phyloP scores from a whole-genome alignment of 169 alveolate genomes.

The Babesia ovata region DNA sequence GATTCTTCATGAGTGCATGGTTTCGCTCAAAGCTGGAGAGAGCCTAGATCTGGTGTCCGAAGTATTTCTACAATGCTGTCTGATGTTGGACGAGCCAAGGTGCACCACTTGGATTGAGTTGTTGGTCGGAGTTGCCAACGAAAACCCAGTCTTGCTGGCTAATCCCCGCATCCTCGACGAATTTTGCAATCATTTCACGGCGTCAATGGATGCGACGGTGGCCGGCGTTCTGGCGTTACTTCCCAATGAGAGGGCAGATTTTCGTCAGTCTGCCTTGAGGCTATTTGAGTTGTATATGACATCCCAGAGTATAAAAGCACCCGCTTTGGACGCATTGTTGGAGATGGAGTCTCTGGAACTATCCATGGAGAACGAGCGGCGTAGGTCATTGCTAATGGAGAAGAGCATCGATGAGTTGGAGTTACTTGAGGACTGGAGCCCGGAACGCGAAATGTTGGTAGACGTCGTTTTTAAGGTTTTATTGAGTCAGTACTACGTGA shows the following conservation, averaged over 20 bases:
- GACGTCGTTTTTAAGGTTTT: slow-evolving; percentile 14
- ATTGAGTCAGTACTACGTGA: slow-evolving; percentile 51
- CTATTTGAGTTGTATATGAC: not conserved
- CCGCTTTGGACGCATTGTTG: slow-evolving; percentile 6
- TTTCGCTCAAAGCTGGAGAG: not conserved
- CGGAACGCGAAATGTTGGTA: not conserved
- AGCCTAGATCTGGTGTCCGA: not conserved
- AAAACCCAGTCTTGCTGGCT: not conserved
- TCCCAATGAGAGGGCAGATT: slow-evolving; percentile 1
- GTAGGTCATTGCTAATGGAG: slow-evolving; percentile 34
- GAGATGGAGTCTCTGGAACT: slow-evolving; percentile 41
- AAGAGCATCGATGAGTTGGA: slow-evolving; percentile 31
- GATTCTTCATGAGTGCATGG: slow-evolving; percentile 11
- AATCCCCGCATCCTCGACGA: slow-evolving; percentile 11
- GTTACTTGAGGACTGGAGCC: not conserved
- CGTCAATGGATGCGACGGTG: not conserved
- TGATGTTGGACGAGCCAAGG: not conserved
- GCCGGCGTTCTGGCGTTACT: slow-evolving; percentile 5
- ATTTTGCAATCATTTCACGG: not conserved
- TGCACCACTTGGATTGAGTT: slow-evolving; percentile 2
- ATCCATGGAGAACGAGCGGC: slow-evolving; percentile 43
- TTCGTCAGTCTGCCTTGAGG: slow-evolving; percentile 15
- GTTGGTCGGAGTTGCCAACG: slow-evolving; percentile 19
- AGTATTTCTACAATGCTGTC: not conserved
- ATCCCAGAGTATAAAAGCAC: not conserved